Conservation (phyloP, 148 eudicot species). For the Cornus suecica region DNA sequence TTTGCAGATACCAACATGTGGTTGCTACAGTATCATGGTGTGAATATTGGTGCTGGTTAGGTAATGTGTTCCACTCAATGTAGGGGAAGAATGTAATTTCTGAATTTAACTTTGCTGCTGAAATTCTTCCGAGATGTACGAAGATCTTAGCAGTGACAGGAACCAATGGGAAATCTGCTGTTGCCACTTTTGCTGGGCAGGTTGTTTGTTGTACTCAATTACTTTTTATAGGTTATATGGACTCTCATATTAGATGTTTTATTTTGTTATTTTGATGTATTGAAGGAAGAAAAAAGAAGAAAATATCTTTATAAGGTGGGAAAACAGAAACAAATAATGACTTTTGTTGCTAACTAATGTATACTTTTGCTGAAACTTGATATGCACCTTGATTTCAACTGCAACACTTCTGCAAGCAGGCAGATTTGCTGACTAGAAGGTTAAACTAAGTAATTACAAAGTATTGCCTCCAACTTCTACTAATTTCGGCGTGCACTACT, state of each 20-base stretch:
- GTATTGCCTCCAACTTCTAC: background rate
- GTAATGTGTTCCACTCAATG: background rate
- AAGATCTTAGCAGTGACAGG: slow-evolving; percentile 24
- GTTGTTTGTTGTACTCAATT: background rate
- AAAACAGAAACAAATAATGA: no score
- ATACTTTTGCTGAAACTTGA: no score
- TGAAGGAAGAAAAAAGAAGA: background rate
- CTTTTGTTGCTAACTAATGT: background rate
- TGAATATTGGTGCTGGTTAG: background rate
- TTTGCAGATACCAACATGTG: no score
- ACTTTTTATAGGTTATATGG: background rate
- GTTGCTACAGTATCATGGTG: background rate
- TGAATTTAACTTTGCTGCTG: slow-evolving; percentile 23
- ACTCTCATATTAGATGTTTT: background rate
- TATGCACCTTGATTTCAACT: background rate
- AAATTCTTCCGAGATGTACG: slow-evolving; percentile 19
- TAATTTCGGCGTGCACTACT: background rate
- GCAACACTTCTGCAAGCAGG: background rate
- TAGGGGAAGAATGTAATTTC: slow-evolving; percentile 18
- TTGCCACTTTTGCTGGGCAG: slow-evolving; percentile 25
- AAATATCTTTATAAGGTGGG: background rate
- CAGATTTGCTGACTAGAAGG: background rate
- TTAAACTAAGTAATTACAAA: background rate
- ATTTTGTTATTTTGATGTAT: background rate
- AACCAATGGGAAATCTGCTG: slow-evolving; percentile 22